These are phyloP conservation scores for Colletotrichum godetiae DNA, from an alignment of 2,329 filamentous ascomycete species.

Conservation along the genomic window DNA sequence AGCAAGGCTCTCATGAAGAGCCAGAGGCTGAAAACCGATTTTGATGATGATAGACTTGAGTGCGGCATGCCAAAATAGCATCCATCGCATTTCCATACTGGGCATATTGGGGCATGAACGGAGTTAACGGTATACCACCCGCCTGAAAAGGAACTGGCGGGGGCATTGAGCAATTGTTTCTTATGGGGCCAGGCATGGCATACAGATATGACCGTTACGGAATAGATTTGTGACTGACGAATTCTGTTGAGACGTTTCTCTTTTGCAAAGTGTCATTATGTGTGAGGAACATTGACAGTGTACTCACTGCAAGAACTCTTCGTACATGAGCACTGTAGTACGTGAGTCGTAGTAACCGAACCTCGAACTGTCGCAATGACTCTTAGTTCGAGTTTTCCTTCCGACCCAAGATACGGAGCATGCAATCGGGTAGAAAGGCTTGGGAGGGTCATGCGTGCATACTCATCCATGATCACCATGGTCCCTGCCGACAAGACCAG, in stretches of 20 bases:
- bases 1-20: slow-evolving; percentile 26
- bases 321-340: neutral
- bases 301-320: neutral
- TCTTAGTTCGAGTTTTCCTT: too few species aligned
- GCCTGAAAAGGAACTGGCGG: slow-evolving; percentile 12
- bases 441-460: too few species aligned
- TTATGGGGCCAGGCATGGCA: slow-evolving; percentile 16
- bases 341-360: neutral
- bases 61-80: neutral
- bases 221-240: slow-evolving; percentile 14
- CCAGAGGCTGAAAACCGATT: slow-evolving; percentile 24
- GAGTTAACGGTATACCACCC: slow-evolving; percentile 34
- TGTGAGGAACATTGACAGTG: neutral
- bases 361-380: neutral
- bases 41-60: slow-evolving; percentile 1
- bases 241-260: neutral
- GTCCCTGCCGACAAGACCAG: too few species aligned
- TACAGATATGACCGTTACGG: slow-evolving; percentile 22
- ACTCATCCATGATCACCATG: too few species aligned
- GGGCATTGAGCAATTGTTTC: slow-evolving; percentile 9
- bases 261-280: neutral
- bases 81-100: slow-evolving; percentile 8
- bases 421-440: too few species aligned
- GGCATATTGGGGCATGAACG: slow-evolving; percentile 24
- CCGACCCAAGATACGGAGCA: too few species aligned